Evolutionary conservation across 2,329 filamentous ascomycete genomes (phyloP).

Genomic region (Fusarium denticulatum): DNA sequence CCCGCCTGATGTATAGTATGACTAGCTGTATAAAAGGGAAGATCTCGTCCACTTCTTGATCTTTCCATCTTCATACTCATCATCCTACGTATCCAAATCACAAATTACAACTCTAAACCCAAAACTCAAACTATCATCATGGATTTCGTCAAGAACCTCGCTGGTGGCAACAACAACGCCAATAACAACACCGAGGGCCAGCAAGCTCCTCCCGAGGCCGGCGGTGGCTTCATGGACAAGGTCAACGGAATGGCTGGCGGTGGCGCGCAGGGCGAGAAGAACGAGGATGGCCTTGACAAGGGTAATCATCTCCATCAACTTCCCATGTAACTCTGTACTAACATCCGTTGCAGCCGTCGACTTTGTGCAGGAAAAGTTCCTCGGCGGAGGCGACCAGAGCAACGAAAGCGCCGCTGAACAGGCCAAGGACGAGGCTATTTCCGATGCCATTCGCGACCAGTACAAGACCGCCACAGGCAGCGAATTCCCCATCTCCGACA

Average conservation of each 20-base stretch:
- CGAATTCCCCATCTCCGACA: slow-evolving; percentile 77
- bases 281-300: slow-evolving; percentile 86
- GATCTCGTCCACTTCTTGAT: background rate
- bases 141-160: slow-evolving; percentile 66
- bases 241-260: slow-evolving; percentile 78
- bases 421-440: slow-evolving; percentile 83
- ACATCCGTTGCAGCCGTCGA: slow-evolving; percentile 69
- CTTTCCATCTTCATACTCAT: background rate
- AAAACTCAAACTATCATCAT: slow-evolving; percentile 49
- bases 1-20: background rate
- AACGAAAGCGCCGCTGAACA: slow-evolving; percentile 81
- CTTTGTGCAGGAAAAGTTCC: slow-evolving; percentile 78
- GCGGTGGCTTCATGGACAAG: slow-evolving; percentile 70
- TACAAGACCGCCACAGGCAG: slow-evolving; percentile 76
- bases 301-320: slow-evolving; percentile 56
- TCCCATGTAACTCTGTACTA: background rate
- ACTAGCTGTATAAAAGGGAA: slow-evolving; percentile 16
- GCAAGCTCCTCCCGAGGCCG: slow-evolving; percentile 43
- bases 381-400: slow-evolving; percentile 75
- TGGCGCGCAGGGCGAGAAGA: slow-evolving; percentile 79
- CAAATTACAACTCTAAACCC: background rate
- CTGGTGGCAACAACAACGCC: slow-evolving; percentile 49
- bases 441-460: slow-evolving; percentile 74
- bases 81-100: background rate
- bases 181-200: slow-evolving; percentile 42